Evolutionary conservation across 306 rosid genomes (phyloP).

Genomic region (Echinosophora koreensis): DNA sequence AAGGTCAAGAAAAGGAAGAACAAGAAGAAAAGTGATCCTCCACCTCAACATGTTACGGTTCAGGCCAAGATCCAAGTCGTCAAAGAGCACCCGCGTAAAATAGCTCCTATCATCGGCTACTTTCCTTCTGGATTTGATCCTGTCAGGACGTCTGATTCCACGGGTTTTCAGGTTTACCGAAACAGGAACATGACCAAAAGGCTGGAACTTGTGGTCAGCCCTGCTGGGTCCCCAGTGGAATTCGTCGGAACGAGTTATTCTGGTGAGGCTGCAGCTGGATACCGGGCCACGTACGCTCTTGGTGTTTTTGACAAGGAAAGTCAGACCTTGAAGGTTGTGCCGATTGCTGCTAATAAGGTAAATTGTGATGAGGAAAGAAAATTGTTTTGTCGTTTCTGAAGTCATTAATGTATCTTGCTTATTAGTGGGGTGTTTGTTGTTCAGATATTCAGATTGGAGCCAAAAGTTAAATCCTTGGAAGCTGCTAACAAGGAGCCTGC

Average conservation of each 20-base stretch:
- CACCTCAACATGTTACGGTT: slow-evolving; percentile 16
- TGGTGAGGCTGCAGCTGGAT: slow-evolving; percentile 79
- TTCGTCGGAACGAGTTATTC: slow-evolving; percentile 81
- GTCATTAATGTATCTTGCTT: not conserved
- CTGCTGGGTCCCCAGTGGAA: slow-evolving; percentile 65
- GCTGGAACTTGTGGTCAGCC: slow-evolving; percentile 76
- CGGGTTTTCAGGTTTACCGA: slow-evolving; percentile 55
- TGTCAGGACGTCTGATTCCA: slow-evolving; percentile 20
- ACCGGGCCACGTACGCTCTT: slow-evolving; percentile 64
- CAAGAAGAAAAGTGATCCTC: slow-evolving; percentile 44
- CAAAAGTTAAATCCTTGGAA: slow-evolving; percentile 63
- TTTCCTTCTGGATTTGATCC: slow-evolving; percentile 88
- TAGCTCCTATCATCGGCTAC: slow-evolving; percentile 74
- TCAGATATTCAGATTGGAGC: slow-evolving; percentile 89
- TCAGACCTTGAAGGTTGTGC: slow-evolving; percentile 66
- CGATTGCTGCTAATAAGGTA: slow-evolving; percentile 79
- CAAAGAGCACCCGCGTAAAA: slow-evolving; percentile 54
- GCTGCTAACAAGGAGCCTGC: slow-evolving; percentile 54
- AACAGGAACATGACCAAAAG: slow-evolving; percentile 61
- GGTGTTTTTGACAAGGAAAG: slow-evolving; percentile 85
- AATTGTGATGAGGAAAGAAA: not conserved
- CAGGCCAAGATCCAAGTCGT: slow-evolving; percentile 62
- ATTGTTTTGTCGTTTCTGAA: not conserved
- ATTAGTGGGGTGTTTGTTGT: slow-evolving; percentile 18
- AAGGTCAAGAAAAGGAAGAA: slow-evolving; percentile 50